Base-by-base conservation (phyloP, 768 basidiomycete species). In the Suillus ampliporus region DNA sequence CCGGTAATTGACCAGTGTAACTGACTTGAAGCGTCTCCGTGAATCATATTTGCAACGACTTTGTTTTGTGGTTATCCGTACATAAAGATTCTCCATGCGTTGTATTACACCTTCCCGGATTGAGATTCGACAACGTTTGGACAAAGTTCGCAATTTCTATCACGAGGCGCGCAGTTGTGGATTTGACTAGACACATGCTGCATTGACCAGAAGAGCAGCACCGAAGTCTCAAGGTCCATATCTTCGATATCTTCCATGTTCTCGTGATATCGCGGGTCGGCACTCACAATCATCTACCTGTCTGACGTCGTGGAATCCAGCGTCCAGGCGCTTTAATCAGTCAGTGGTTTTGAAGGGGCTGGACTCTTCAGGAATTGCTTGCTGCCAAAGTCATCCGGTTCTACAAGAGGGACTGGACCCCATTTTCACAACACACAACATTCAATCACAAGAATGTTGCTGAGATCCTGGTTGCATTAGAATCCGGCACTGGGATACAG, bases 181-280 rank as follows among this genome's bases (percentile, higher is more conserved):
- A 43, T 74, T 65, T 57, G 57, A 2, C n/a, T 69, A 48, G 75
- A 76, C 17, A 74, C 74, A 1, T 73, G 69, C 17, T 76, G 75
- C 31, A 74, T 72, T 21, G 69, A 75, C 38, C 72, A 73, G 47
- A 37, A 58, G 15, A 76, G 72, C 52, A 75, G 69, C 21, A 69
- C 69, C 14, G 74, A 76, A 48, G 65, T 75, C 4, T 68, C 71
- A 17, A 74, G 76, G 41, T 69, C 75, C 58, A 71, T 76, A 47
- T 66, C 68, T n/a, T 70, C 69, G n/a, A n/a, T n/a, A n/a, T n/a
- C n/a, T n/a, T n/a, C n/a, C 54, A 76, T 76, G 75, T 76, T 76
- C 26, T 65, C 28, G 14, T 76, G 74, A 75, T 76, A 75, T 35
- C 64, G 72, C 31, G 69, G 71, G 38, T 73, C 75, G 0, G 61